Evolutionary conservation across 2,329 filamentous ascomycete genomes (phyloP).

Genomic region (Paecilomyces sp.): DNA sequence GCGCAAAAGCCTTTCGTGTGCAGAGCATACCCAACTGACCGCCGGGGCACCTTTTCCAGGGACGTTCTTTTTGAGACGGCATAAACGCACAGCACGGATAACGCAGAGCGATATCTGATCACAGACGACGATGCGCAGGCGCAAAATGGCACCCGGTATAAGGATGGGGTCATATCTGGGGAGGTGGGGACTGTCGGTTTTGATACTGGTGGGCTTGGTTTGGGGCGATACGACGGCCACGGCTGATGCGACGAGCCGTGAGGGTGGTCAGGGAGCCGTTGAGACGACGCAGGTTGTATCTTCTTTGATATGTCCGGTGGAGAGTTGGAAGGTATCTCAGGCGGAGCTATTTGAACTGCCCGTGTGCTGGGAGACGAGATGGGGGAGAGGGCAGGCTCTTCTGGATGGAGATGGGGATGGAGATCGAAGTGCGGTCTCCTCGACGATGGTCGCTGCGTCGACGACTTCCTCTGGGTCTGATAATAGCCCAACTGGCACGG

Average conservation of each 20-base stretch:
- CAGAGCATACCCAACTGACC: background rate
- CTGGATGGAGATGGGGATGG: constrained; percentile 3
- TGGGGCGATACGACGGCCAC: background rate
- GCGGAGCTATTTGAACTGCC: constrained; percentile 17
- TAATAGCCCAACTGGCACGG: constrained; percentile 3
- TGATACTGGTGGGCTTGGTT: background rate
- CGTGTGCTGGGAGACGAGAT: constrained; percentile 17
- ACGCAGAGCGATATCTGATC: background rate
- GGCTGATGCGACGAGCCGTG: background rate
- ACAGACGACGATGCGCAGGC: background rate
- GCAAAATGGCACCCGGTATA: background rate
- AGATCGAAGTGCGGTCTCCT: background rate
- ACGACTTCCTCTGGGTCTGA: constrained; percentile 1
- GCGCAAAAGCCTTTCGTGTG: background rate
- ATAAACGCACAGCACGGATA: background rate
- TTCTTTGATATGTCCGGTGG: constrained; percentile 13
- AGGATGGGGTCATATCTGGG: background rate
- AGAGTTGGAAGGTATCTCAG: constrained; percentile 9
- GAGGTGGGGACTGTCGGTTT: background rate
- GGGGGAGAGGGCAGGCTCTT: constrained; percentile 4
- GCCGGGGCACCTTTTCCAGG: background rate
- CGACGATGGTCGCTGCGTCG: constrained; percentile 1
- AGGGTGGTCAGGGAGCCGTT: background rate
- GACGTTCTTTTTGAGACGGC: background rate
- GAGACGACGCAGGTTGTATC: constrained; percentile 4